phyloP scores from a whole-genome alignment of 2,329 filamentous ascomycete species.

The Pseudodiploospora longispora region DNA sequence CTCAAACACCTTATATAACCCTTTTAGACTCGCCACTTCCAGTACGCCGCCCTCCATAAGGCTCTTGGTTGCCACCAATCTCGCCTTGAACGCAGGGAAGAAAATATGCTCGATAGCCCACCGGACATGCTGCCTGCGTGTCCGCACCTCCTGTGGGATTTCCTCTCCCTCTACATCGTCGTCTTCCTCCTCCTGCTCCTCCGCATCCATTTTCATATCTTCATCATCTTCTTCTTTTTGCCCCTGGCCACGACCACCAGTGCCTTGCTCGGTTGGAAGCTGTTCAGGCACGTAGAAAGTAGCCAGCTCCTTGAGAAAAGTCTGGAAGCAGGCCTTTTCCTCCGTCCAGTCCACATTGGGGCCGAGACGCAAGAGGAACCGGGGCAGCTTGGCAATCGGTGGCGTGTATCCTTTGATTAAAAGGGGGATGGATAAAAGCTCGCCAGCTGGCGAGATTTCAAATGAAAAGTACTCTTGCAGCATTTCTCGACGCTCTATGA shows the following conservation, averaged over 20 bases:
- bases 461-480: slow-evolving; percentile 87
- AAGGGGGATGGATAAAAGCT: slow-evolving; percentile 72
- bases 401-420: slow-evolving; percentile 86
- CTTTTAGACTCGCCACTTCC: slow-evolving; percentile 87
- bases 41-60: slow-evolving; percentile 68
- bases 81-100: slow-evolving; percentile 79
- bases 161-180: slow-evolving; percentile 27
- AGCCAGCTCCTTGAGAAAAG: slow-evolving; percentile 78
- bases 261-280: slow-evolving; percentile 47
- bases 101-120: slow-evolving; percentile 75
- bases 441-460: slow-evolving; percentile 68
- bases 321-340: slow-evolving; percentile 79
- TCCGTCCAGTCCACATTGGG: slow-evolving; percentile 81
- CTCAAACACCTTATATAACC: slow-evolving; percentile 90
- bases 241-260: not conserved
- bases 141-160: slow-evolving; percentile 42
- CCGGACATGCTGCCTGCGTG: slow-evolving; percentile 60
- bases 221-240: not conserved
- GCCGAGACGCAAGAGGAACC: slow-evolving; percentile 79
- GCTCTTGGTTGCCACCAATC: slow-evolving; percentile 72
- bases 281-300: slow-evolving; percentile 86
- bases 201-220: not conserved
- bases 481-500: slow-evolving; percentile 76
- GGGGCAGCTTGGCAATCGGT: slow-evolving; percentile 75
- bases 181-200: slow-evolving; percentile 7